These are phyloP conservation scores for Artemisia tridentata DNA, from an alignment of 129 eudicot species.

Conservation along the genomic window DNA sequence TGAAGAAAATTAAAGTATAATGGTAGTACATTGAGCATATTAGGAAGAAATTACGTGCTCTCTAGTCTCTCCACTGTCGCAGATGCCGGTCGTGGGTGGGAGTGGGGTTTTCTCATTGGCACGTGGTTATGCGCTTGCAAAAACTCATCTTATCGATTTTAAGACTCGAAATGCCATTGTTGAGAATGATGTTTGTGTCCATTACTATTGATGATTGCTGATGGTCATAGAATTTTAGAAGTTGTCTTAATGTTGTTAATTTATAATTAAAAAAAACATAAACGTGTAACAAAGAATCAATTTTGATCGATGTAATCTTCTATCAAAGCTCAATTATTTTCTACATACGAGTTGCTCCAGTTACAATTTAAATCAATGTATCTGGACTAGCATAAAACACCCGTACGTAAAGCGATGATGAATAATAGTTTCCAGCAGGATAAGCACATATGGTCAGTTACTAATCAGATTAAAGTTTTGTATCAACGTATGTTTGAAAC, in stretches of 20 bases:
- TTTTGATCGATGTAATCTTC: no score
- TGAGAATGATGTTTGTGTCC: neutral
- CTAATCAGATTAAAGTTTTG: no score
- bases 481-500: no score
- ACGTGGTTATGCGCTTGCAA: neutral
- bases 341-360: no score
- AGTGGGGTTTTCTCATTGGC: neutral
- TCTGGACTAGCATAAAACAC: no score
- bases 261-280: neutral
- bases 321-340: no score
- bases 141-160: neutral
- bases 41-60: neutral
- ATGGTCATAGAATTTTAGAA: neutral
- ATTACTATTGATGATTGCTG: neutral
- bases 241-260: neutral
- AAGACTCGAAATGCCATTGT: neutral
- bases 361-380: no score
- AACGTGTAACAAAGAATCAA: no score
- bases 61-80: neutral
- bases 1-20: neutral
- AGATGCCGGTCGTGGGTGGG: neutral
- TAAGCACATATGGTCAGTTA: no score
- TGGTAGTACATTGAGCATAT: neutral
- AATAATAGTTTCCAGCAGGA: no score
- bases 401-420: no score